phyloP scores from a whole-genome alignment of 495 filamentous ascomycete genomes.

The Thozetella sp. region DNA sequence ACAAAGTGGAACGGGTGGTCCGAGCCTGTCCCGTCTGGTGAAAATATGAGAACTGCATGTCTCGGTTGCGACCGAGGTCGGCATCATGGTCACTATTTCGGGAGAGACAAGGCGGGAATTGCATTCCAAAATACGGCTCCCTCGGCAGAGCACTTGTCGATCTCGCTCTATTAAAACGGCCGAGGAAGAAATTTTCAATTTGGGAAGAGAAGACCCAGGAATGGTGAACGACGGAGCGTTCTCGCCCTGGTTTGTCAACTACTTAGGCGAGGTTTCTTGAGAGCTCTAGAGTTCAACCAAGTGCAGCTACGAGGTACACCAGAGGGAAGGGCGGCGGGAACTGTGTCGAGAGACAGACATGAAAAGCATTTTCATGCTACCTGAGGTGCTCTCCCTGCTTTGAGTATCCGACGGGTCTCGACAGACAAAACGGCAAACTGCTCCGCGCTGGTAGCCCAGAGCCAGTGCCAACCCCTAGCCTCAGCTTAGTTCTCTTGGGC shows the following conservation, averaged over 20 bases:
- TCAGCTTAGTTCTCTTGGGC: too few relatives aligned
- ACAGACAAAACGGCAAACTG: neutral
- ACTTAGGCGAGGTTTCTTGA: too few relatives aligned
- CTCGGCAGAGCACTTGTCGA: neutral
- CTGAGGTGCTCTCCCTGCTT: neutral
- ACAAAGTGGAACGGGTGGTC: neutral
- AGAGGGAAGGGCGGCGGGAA: too few relatives aligned
- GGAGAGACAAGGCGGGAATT: neutral
- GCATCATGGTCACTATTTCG: neutral
- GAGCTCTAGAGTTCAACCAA: too few relatives aligned
- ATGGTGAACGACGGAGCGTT: too few relatives aligned
- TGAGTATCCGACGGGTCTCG: neutral
- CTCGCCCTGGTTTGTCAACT: too few relatives aligned
- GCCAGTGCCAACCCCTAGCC: neutral
- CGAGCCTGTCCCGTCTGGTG: neutral
- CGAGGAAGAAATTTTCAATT: too few relatives aligned
- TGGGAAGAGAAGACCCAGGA: too few relatives aligned
- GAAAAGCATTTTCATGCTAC: too few relatives aligned
- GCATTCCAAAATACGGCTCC: neutral
- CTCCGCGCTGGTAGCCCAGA: neutral
- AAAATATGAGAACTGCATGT: neutral
- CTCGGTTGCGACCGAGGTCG: neutral
- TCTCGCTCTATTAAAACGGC: too few relatives aligned
- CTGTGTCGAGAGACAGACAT: neutral
- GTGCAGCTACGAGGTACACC: too few relatives aligned